Percentiles rank a stretch among this genome's conserved stretches.
Conservation (phyloP, 1,284 basidiomycete species). For the Phellopilus nigrolimitatus region DNA sequence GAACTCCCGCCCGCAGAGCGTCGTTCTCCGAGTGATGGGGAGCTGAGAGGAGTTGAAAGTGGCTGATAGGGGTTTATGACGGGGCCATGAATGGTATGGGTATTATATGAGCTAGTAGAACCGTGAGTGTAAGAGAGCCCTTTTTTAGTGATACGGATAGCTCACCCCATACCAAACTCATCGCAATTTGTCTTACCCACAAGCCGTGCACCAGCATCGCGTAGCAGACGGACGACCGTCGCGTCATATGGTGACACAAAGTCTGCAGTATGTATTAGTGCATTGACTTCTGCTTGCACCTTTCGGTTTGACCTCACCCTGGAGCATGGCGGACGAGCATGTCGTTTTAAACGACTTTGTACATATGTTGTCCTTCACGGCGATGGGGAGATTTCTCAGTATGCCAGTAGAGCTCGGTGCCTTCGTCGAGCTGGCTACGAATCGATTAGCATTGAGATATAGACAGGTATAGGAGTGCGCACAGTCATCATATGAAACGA, state of each 20-base stretch:
- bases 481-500: slow-evolving; percentile 12
- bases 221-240: slow-evolving; percentile 70
- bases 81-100: slow-evolving; percentile 66
- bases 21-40: slow-evolving; percentile 34
- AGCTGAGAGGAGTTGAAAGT: slow-evolving; percentile 21
- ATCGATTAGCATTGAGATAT: neutral
- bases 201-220: slow-evolving; percentile 64
- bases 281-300: neutral
- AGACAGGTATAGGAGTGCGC: neutral
- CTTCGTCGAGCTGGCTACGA: slow-evolving; percentile 16
- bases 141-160: slow-evolving; percentile 13
- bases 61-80: slow-evolving; percentile 70
- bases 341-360: slow-evolving; percentile 67
- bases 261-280: slow-evolving; percentile 28
- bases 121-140: neutral
- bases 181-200: slow-evolving; percentile 94
- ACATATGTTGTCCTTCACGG: slow-evolving; percentile 86
- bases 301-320: slow-evolving; percentile 37
- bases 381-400: slow-evolving; percentile 47
- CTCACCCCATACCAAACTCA: slow-evolving; percentile 97
- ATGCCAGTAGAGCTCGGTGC: slow-evolving; percentile 9
- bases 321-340: slow-evolving; percentile 74
- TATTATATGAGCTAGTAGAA: slow-evolving; percentile 62
- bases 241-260: slow-evolving; percentile 86
- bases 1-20: slow-evolving; percentile 81